Conservation (phyloP, 75 land plant genomes). For the Pinus taeda region DNA sequence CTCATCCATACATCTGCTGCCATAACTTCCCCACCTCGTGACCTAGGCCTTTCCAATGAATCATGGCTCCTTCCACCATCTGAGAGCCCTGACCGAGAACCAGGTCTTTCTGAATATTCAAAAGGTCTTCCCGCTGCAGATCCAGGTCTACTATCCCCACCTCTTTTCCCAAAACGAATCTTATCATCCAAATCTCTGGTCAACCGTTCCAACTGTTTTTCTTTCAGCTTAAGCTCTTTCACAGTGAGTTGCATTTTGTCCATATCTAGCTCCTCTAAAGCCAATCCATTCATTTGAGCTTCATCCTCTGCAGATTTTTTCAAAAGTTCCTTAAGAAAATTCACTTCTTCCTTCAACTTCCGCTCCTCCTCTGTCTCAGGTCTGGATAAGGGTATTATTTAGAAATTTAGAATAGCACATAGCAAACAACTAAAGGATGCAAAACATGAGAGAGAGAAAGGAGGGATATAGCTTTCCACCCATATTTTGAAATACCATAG, state of each 20-base stretch:
- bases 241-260: not conserved
- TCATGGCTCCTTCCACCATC: slow-evolving; percentile 38
- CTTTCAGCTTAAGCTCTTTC: slow-evolving; percentile 22
- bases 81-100: slow-evolving; percentile 41
- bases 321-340: slow-evolving; percentile 26
- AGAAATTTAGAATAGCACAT: too few relatives aligned
- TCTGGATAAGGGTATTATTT: slow-evolving; percentile 19
- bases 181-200: slow-evolving; percentile 56
- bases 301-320: slow-evolving; percentile 9
- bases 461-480: too few relatives aligned
- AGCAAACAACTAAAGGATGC: too few relatives aligned
- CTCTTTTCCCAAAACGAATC: slow-evolving; percentile 48
- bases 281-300: slow-evolving; percentile 13
- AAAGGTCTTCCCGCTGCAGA: slow-evolving; percentile 14
- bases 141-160: slow-evolving; percentile 27
- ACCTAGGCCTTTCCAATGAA: slow-evolving; percentile 43
- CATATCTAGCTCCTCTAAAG: slow-evolving; percentile 7
- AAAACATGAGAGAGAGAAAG: too few relatives aligned
- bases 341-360: slow-evolving; percentile 58
- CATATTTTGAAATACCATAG: too few relatives aligned
- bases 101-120: slow-evolving; percentile 30
- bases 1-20: slow-evolving; percentile 38
- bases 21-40: slow-evolving; percentile 29
- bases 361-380: slow-evolving; percentile 64
- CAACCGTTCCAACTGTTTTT: slow-evolving; percentile 49